phyloP scores from a whole-genome alignment of 192 early-diverging fungal genomes.

The Umbelopsis sp. region DNA sequence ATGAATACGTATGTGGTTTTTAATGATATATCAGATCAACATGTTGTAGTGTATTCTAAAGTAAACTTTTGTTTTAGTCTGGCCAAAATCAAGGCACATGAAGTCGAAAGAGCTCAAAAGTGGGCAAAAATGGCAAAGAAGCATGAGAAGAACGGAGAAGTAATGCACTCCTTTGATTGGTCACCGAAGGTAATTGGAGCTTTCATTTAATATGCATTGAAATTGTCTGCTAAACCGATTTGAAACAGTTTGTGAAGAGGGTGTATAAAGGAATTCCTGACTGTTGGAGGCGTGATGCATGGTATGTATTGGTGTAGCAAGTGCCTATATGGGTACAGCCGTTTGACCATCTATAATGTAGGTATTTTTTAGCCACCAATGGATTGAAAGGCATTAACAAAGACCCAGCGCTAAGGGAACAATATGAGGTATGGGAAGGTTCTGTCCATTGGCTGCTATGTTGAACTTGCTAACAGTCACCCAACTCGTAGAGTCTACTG shows the following conservation, averaged over 20 bases:
- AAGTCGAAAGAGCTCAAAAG: slow-evolving; percentile 36
- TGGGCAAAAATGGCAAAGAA: slow-evolving; percentile 37
- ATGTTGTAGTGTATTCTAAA: neutral
- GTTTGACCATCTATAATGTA: neutral
- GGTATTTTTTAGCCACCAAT: slow-evolving; percentile 26
- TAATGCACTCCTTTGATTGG: slow-evolving; percentile 26
- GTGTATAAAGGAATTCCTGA: slow-evolving; percentile 62
- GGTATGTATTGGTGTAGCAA: slow-evolving; percentile 31
- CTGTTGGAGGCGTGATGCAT: slow-evolving; percentile 56
- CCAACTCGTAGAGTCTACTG: slow-evolving; percentile 34
- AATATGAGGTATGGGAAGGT: neutral
- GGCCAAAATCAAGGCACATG: slow-evolving; percentile 25
- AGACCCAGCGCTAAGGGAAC: neutral
- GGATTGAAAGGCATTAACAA: neutral
- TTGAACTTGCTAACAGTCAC: neutral
- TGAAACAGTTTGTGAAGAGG: slow-evolving; percentile 46
- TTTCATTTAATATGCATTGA: neutral
- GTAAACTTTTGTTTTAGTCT: neutral
- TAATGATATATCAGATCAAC: neutral
- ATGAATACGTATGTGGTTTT: neutral
- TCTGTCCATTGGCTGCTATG: neutral
- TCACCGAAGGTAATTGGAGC: slow-evolving; percentile 28
- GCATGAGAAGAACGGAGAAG: slow-evolving; percentile 7
- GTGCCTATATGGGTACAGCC: neutral
- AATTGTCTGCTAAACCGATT: neutral